These are phyloP conservation scores for Leptographium galeiforme DNA, from an alignment of 2,329 filamentous ascomycete genomes.

Conservation along the genomic window DNA sequence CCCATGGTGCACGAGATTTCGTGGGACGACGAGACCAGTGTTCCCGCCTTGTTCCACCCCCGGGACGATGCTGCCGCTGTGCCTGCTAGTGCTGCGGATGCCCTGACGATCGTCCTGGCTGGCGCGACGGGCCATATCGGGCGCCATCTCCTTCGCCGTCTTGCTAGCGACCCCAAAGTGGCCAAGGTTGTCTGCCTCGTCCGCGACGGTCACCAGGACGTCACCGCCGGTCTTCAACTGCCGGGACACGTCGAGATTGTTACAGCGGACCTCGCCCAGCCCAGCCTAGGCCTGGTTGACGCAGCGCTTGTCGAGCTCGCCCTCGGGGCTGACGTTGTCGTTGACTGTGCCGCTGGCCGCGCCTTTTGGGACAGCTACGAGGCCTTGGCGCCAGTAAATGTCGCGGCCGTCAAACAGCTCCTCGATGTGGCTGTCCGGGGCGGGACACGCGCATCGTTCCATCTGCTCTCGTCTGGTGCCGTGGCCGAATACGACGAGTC, in stretches of 20 bases:
- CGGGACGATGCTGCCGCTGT: neutral
- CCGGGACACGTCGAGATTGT: neutral
- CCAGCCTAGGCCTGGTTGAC: constrained; percentile 6
- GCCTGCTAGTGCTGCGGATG: no score
- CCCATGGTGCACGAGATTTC: constrained; percentile 9
- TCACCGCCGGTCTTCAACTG: neutral
- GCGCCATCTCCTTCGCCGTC: constrained; percentile 20
- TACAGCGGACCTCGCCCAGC: neutral
- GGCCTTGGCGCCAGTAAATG: constrained; percentile 20
- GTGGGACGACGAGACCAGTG: constrained; percentile 15
- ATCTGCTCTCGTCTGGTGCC: constrained; percentile 17
- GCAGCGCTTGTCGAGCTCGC: constrained; percentile 1
- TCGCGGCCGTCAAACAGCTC: constrained; percentile 21
- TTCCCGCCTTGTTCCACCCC: neutral
- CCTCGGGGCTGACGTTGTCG: constrained; percentile 12
- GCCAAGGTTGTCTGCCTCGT: constrained; percentile 6
- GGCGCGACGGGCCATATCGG: constrained; percentile 29
- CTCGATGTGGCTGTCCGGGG: constrained; percentile 15
- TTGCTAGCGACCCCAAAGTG: constrained; percentile 16
- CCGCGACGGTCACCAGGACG: neutral
- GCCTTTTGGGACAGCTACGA: constrained; percentile 24
- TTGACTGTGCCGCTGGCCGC: constrained; percentile 37
- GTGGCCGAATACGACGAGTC: neutral
- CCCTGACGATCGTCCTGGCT: constrained; percentile 19
- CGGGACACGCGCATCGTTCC: constrained; percentile 12